Evolutionary conservation across 1,284 basidiomycete species (phyloP), one percentile per base, ranked within the genome.

Genomic region (Ceratobasidium papillatum): DNA sequence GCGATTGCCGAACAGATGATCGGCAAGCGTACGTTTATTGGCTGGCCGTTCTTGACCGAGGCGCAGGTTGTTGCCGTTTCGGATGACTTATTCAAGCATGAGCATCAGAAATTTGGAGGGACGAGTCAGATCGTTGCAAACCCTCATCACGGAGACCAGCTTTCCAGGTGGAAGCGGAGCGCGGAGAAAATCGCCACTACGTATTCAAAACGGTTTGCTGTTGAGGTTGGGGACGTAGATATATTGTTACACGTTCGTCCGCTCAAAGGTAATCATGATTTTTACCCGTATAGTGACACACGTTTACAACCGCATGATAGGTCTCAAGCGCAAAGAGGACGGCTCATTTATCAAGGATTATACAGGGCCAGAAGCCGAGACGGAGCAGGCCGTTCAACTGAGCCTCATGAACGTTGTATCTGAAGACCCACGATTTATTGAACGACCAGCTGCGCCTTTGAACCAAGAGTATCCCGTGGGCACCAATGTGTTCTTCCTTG

Each of bases 261-360:
- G 0, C 83, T 98, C 75, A 97, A 96, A 86, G 95, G 95, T 93
- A 65, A 73, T 85, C 77, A 41, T 25, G 14, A 59, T 34, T 32
- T 78, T 56, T 36, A 49, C 75, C 58, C 12, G 49, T 59, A 25
- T 43, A 63, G 34, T 62, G 77, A 12, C 64, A 49, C 43, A 4
- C 34, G 22, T 51, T 47, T 69, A 54, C 32, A 19, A 52, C 9
- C 12, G 3, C 32, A 51, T n/a, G 19, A 47, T 78, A 92, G 95
- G 96, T 38, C 84, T 99, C 78, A 96, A 93, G 82, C 91, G 94
- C 17, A 83, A 96, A 47, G 94, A 98, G 76, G 90, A 88, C 32
- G 97, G 94, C 12, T 93, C 96, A 0, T 88, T 99, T 76, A 88
- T 98, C 77, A 99, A 99, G 83, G 95, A 99, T 79, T 99, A 97